Base-by-base conservation (phyloP, 352 stramenopile species). In the Phytophthora foliorum region DNA sequence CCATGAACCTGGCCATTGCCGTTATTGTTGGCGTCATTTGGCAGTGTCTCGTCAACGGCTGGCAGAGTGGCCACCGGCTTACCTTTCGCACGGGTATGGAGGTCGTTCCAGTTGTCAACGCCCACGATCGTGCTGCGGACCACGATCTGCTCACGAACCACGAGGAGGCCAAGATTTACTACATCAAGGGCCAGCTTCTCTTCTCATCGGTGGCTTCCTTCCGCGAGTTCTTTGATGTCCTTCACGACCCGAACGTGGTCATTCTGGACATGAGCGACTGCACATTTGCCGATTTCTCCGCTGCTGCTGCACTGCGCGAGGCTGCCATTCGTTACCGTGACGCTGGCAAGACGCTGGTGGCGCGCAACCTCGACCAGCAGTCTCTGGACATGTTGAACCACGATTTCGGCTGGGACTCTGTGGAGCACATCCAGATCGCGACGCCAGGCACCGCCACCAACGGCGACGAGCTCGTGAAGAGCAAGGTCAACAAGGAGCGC, bases 1-100 rank as follows among this genome's bases (percentile, higher is more conserved):
- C 86, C n/a, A 91, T 86, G 67, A 97, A 98, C 64, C 65, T 98
- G 32, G 90, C 90, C 6, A 82, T 97, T 60, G 92, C 88, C 2
- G 91, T 98, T 29, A 88, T 90, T 25, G 86, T 81, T 1, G 92
- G 90, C n/a, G 84, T 96, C 14, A 55, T 98, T 36, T 94, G 89
- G 78, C 89, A 92, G 42, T 84, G 85, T 27, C 69, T 96, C 2
- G 89, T 96, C 17, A 89, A 92, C 66, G 82, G 87, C 11, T 97
- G 92, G 90, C 86, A 91, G 53, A 85, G 73, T 51, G 89, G 89
- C 17, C 62, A 74, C 16, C 71, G 81, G 61, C 57, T 91, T 31
- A 67, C 78, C 14, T 69, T 77, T 46, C 75, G 46, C 17, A 84
- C 74, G 1, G 55, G 63, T 2, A 78, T 69, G 24, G 74, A 84